Conservation (phyloP, 2,329 filamentous ascomycete genomes). For the Monosporascus sp. region DNA sequence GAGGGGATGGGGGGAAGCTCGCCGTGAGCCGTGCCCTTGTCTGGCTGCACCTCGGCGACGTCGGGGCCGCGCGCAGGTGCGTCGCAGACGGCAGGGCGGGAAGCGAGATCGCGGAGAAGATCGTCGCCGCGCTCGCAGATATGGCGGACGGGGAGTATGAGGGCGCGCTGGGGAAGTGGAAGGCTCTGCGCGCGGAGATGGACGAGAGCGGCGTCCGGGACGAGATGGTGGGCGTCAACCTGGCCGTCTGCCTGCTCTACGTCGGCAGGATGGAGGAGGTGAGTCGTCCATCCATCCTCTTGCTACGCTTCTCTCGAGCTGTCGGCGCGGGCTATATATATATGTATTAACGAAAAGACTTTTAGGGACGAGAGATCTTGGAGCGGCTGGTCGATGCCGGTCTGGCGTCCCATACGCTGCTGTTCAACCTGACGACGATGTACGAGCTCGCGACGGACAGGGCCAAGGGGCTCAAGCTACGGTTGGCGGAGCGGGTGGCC, state of each 20-base stretch:
- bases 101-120: slow-evolving; percentile 35
- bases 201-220: slow-evolving; percentile 38
- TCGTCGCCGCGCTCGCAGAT: slow-evolving; percentile 64
- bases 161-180: slow-evolving; percentile 59
- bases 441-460: slow-evolving; percentile 88
- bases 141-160: slow-evolving; percentile 75
- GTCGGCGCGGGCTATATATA: neutral
- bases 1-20: slow-evolving; percentile 33
- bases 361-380: slow-evolving; percentile 59
- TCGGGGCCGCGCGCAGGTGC: slow-evolving; percentile 58
- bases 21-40: slow-evolving; percentile 57
- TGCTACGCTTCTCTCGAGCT: too few species aligned
- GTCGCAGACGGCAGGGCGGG: slow-evolving; percentile 34
- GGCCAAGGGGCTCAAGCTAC: slow-evolving; percentile 63
- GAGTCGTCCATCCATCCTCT: slow-evolving; percentile 15
- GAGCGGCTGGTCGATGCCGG: slow-evolving; percentile 59
- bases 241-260: slow-evolving; percentile 80
- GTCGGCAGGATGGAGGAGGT: slow-evolving; percentile 70
- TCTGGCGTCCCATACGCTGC: slow-evolving; percentile 68
- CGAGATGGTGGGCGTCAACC: slow-evolving; percentile 74
- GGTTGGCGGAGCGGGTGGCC: slow-evolving; percentile 66
- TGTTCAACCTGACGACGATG: slow-evolving; percentile 86
- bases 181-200: slow-evolving; percentile 40
- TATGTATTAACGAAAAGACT: slow-evolving; percentile 7
- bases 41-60: slow-evolving; percentile 73